Conservation (phyloP, 495 filamentous ascomycete genomes). For the Parmelia sp. region DNA sequence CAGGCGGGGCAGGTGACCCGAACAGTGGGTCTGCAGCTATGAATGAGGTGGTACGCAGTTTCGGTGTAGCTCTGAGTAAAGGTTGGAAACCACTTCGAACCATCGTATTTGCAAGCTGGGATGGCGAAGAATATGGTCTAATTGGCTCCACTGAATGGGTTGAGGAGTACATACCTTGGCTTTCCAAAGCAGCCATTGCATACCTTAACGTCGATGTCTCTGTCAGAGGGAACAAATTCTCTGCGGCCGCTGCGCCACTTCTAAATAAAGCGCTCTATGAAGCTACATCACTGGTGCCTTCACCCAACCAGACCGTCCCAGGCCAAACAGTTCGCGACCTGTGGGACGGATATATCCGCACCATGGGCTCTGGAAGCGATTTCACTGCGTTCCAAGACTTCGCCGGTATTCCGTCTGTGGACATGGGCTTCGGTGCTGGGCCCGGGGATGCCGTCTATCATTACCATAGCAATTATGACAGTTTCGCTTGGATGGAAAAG, state of each 20-base stretch:
- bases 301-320: slow-evolving; percentile 63
- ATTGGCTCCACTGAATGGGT: slow-evolving; percentile 72
- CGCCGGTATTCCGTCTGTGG: slow-evolving; percentile 58
- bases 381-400: slow-evolving; percentile 72
- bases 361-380: slow-evolving; percentile 66
- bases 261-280: slow-evolving; percentile 70
- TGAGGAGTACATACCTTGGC: slow-evolving; percentile 80
- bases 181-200: slow-evolving; percentile 63
- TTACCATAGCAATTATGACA: slow-evolving; percentile 75
- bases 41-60: slow-evolving; percentile 77
- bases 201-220: slow-evolving; percentile 70
- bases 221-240: slow-evolving; percentile 45
- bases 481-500: slow-evolving; percentile 67
- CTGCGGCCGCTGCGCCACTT: slow-evolving; percentile 56
- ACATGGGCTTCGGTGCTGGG: slow-evolving; percentile 50
- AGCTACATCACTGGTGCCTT: slow-evolving; percentile 61
- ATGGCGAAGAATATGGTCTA: slow-evolving; percentile 67
- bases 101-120: slow-evolving; percentile 68
- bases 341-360: slow-evolving; percentile 54
- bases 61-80: slow-evolving; percentile 62
- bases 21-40: slow-evolving; percentile 86
- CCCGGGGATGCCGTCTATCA: slow-evolving; percentile 56
- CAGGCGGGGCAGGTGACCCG: slow-evolving; percentile 77
- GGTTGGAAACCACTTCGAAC: slow-evolving; percentile 90
- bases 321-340: slow-evolving; percentile 62